phyloP scores from a whole-genome alignment of 2,329 filamentous ascomycete genomes.

The Phyllachora maydis region DNA sequence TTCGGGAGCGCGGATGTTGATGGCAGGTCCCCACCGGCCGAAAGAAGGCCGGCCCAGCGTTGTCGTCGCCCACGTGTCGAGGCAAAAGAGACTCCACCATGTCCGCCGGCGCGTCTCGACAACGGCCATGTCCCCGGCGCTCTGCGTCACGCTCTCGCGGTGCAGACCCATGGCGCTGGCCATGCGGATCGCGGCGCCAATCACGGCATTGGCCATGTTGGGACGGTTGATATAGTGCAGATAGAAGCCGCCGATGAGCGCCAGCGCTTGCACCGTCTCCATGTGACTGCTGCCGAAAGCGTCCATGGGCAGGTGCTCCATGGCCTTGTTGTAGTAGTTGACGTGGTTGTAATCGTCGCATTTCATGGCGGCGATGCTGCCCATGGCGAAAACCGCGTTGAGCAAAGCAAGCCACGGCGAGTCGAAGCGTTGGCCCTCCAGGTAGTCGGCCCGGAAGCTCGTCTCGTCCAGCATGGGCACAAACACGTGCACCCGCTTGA shows the following conservation, averaged over 20 bases:
- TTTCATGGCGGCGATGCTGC: constrained; percentile 47
- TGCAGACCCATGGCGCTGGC: constrained; percentile 56
- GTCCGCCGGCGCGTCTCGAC: constrained; percentile 43
- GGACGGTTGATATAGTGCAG: constrained; percentile 60
- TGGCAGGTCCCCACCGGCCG: constrained; percentile 44
- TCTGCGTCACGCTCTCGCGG: constrained; percentile 30
- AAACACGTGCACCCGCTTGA: constrained; percentile 51
- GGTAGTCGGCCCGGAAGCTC: constrained; percentile 44
- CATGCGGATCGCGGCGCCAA: constrained; percentile 52
- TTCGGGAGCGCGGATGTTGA: constrained; percentile 43
- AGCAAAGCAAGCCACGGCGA: constrained; percentile 50
- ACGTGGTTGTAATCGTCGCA: constrained; percentile 46
- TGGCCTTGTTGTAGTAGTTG: constrained; percentile 47
- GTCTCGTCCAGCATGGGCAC: constrained; percentile 56
- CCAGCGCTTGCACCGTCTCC: constrained; percentile 53
- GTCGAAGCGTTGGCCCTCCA: constrained; percentile 40
- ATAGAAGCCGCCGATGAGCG: constrained; percentile 55
- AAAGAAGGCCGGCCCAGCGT: constrained; percentile 52
- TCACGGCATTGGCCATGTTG: constrained; percentile 55
- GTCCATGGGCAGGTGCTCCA: constrained; percentile 44
- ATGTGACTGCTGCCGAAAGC: constrained; percentile 49
- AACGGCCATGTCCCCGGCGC: constrained; percentile 24
- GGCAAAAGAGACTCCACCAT: constrained; percentile 57
- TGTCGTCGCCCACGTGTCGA: constrained; percentile 55
- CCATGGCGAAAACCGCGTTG: constrained; percentile 61